phyloP scores from a whole-genome alignment of 108 stramenopile genomes.

The Cyclotella cryptica region DNA sequence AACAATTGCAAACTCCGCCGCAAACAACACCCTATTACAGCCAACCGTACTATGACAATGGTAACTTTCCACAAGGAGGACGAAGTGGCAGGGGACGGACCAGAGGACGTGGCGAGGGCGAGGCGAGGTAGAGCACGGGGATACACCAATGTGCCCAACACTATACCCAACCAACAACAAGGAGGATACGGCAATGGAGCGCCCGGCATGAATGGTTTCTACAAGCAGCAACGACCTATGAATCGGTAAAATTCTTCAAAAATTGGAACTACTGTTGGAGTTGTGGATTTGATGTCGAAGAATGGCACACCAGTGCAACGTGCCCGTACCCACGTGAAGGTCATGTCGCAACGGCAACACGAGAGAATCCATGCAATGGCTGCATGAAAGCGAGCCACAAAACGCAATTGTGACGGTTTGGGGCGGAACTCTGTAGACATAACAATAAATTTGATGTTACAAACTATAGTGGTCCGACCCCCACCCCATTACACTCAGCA shows the following conservation, averaged over 20 bases:
- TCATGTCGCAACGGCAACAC: background rate
- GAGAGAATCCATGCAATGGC: background rate
- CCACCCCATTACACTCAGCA: too few relatives aligned
- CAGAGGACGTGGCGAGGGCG: too few relatives aligned
- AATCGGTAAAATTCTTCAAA: background rate
- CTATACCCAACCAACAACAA: background rate
- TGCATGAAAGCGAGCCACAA: slow-evolving; percentile 1
- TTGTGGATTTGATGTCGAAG: background rate
- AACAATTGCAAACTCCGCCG: too few relatives aligned
- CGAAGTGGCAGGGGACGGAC: too few relatives aligned
- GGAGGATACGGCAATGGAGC: background rate
- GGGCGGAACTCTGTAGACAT: slow-evolving; percentile 5
- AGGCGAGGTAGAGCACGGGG: too few relatives aligned
- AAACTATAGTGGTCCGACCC: background rate
- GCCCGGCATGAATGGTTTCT: background rate
- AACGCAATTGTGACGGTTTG: slow-evolving; percentile 13
- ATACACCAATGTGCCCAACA: too few relatives aligned
- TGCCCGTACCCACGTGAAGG: background rate
- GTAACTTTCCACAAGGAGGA: too few relatives aligned
- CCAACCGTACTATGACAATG: too few relatives aligned
- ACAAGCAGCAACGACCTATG: background rate
- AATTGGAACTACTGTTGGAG: slow-evolving; percentile 27
- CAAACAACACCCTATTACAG: too few relatives aligned
- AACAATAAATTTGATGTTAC: background rate
- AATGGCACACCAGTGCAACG: background rate